These are phyloP conservation scores for Podila epigama DNA, from an alignment of 192 early-diverging fungal genomes.

Conservation along the genomic window DNA sequence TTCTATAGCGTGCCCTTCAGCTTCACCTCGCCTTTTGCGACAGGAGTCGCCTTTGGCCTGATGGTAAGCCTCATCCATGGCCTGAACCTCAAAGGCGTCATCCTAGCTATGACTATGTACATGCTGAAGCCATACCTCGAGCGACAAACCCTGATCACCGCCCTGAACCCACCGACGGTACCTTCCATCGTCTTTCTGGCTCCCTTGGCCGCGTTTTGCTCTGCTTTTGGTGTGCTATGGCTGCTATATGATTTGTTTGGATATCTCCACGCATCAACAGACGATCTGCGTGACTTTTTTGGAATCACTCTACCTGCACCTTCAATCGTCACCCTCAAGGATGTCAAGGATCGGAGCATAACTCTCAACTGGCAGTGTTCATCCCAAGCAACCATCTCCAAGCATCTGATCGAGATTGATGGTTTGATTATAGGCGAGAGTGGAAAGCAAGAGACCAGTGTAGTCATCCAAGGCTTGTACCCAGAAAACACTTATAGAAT, in stretches of 20 bases:
- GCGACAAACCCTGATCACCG: constrained; percentile 26
- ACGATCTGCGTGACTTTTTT: constrained; percentile 42
- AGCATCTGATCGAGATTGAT: constrained; percentile 45
- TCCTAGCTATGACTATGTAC: constrained; percentile 50
- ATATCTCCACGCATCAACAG: constrained; percentile 44
- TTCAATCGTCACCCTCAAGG: constrained; percentile 44
- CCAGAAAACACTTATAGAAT: constrained; percentile 47
- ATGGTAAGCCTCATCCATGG: constrained; percentile 50
- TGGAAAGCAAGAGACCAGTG: constrained; percentile 49
- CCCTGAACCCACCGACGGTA: constrained; percentile 38
- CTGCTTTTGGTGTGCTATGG: constrained; percentile 45
- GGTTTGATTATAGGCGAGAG: constrained; percentile 43
- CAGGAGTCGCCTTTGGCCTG: constrained; percentile 45
- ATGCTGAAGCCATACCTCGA: constrained; percentile 49
- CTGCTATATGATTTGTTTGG: constrained; percentile 46
- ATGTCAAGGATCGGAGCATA: constrained; percentile 48
- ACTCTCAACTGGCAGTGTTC: constrained; percentile 47
- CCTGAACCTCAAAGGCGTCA: constrained; percentile 41
- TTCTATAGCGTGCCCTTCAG: constrained; percentile 45
- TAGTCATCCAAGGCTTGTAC: constrained; percentile 43
- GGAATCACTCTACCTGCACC: constrained; percentile 42
- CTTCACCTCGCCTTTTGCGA: constrained; percentile 48
- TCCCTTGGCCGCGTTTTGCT: constrained; percentile 41
- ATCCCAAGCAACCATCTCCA: constrained; percentile 44
- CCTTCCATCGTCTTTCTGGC: constrained; percentile 44